Percentiles rank a stretch among this genome's conserved stretches.
Evolutionary conservation across 202 grass and related monocot species (phyloP).

Genomic region (Digitaria exilis): DNA sequence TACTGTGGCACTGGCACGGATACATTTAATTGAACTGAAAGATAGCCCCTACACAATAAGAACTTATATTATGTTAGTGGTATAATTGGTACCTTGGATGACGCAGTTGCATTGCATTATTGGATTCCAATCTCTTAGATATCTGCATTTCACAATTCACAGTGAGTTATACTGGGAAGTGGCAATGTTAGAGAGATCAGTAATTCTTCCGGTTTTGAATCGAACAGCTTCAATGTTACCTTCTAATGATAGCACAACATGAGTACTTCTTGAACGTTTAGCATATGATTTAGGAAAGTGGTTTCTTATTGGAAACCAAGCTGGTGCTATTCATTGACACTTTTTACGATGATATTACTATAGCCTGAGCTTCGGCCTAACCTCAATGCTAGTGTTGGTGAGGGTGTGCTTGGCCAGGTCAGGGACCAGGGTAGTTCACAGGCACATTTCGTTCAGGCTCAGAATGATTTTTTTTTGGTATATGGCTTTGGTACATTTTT

Average conservation of each 20-base stretch:
- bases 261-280: background rate
- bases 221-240: background rate
- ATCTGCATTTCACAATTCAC: background rate
- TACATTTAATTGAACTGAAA: constrained; percentile 13
- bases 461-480: background rate
- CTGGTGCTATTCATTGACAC: background rate
- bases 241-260: background rate
- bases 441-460: background rate
- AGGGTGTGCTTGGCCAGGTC: background rate
- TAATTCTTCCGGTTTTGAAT: background rate
- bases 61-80: constrained; percentile 3
- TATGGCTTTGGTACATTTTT: background rate
- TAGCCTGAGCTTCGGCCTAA: background rate
- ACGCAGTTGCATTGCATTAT: background rate
- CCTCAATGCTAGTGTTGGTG: background rate
- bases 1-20: background rate
- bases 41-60: background rate
- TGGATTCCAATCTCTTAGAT: background rate
- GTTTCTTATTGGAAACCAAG: background rate
- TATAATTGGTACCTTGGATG: background rate
- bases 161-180: constrained; percentile 7
- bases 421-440: background rate
- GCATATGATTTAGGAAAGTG: background rate
- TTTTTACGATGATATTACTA: background rate
- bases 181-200: background rate